Conservation (phyloP, 345 rosid genomes). For the Salix koriyanagi region DNA sequence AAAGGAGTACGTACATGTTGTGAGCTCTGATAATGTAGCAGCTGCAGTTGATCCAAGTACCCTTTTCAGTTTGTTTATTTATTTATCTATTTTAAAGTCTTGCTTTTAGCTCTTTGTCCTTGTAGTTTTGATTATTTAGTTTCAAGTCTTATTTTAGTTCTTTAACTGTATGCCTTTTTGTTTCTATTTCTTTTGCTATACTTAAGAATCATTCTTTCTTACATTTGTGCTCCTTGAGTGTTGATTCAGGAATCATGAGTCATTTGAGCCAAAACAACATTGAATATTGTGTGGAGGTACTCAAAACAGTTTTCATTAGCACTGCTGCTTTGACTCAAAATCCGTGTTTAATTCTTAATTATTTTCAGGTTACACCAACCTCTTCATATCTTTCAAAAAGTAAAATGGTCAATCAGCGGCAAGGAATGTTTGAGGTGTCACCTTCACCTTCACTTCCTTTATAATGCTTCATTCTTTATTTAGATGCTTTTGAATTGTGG, state of each 20-base stretch:
- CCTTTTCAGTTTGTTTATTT: conserved; percentile 24
- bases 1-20: conserved; percentile 48
- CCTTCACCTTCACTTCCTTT: background rate
- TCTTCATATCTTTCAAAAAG: conserved; percentile 9
- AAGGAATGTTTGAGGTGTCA: conserved; percentile 36
- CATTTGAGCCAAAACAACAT: conserved; percentile 44
- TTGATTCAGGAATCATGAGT: conserved; percentile 46
- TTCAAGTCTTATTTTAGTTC: background rate
- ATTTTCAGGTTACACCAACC: conserved; percentile 39
- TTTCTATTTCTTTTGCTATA: background rate
- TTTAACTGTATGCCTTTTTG: background rate
- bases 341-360: background rate
- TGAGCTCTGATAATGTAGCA: conserved; percentile 37
- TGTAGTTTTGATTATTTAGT: background rate
- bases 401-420: conserved; percentile 12
- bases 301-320: conserved; percentile 6
- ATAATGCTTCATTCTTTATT: background rate
- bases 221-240: conserved; percentile 34
- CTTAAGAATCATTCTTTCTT: background rate
- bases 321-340: conserved; percentile 1
- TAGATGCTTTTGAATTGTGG: background rate
- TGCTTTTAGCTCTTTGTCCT: background rate
- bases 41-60: conserved; percentile 51
- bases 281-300: conserved; percentile 63
- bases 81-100: background rate